Percentiles rank a stretch among this genome's conserved stretches.
Conservation (phyloP, 2,329 filamentous ascomycete genomes). For the Rutstroemia sp. region DNA sequence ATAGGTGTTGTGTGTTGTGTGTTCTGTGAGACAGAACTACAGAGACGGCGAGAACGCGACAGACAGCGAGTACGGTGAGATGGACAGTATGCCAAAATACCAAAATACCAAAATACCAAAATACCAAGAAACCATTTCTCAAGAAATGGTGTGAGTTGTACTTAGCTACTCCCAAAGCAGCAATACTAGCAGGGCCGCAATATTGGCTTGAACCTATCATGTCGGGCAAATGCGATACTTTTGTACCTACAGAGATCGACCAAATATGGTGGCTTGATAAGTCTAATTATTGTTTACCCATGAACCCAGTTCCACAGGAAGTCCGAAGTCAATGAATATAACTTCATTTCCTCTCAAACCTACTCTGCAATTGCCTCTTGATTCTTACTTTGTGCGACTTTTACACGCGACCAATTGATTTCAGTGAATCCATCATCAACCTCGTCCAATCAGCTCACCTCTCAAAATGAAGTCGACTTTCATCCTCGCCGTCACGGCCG, state of each 20-base stretch:
- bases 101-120: no score
- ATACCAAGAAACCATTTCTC: no score
- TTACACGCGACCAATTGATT: neutral
- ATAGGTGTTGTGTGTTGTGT: no score
- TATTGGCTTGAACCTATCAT: neutral
- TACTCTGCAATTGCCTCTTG: neutral
- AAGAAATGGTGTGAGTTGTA: no score
- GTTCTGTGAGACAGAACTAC: no score
- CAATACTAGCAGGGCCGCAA: neutral
- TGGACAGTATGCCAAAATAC: no score
- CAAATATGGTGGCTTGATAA: neutral
- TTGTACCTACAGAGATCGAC: no score
- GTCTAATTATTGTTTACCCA: no score
- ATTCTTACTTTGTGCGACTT: neutral
- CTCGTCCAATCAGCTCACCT: neutral
- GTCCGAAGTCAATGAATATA: neutral
- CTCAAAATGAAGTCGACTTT: constrained; percentile 12
- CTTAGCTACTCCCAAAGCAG: neutral
- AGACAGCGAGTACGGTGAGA: no score
- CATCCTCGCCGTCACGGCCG: constrained; percentile 38
- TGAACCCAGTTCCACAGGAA: no score
- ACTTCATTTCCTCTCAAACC: neutral
- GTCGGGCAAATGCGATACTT: neutral
- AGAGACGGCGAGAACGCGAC: no score
- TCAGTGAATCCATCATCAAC: neutral